These are phyloP conservation scores for Jaapia argillacea DNA, from an alignment of 768 basidiomycete species.

Conservation along the genomic window DNA sequence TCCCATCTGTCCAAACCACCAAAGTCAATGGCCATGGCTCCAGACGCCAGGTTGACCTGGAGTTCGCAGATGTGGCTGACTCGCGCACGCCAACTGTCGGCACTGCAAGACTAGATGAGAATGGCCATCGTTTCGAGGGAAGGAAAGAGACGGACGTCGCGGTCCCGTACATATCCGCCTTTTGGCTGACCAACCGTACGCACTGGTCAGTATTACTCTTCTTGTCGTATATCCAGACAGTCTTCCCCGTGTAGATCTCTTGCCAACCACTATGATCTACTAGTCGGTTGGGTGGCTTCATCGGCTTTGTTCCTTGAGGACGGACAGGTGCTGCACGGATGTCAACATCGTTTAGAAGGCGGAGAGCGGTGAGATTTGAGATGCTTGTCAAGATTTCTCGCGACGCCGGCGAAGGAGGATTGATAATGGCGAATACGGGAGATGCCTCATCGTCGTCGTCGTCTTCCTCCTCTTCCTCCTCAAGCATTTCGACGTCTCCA, in stretches of 20 bases:
- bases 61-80: conserved; percentile 63
- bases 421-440: conserved; percentile 37
- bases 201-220: conserved; percentile 58
- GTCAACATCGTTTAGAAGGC: conserved; percentile 64
- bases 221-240: conserved; percentile 68
- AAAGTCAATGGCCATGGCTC: conserved; percentile 62
- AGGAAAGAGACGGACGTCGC: conserved; percentile 49
- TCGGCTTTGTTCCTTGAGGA: conserved; percentile 33
- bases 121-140: background rate
- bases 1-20: conserved; percentile 73
- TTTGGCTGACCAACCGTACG: conserved; percentile 52
- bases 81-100: conserved; percentile 74
- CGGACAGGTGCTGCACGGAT: conserved; percentile 42
- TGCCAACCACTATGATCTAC: conserved; percentile 59
- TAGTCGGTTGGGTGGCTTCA: conserved; percentile 44
- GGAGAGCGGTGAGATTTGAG: conserved; percentile 58
- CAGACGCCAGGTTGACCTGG: conserved; percentile 52
- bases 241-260: conserved; percentile 60
- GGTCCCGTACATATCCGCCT: conserved; percentile 58
- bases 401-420: conserved; percentile 31
- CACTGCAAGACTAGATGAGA: conserved; percentile 24
- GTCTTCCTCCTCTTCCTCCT: conserved; percentile 11
- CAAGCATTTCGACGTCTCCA: conserved; percentile 16
- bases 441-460: conserved; percentile 13
- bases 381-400: conserved; percentile 31